Evolutionary conservation across 495 filamentous ascomycete genomes (phyloP), one percentile per base, ranked within the genome.

Genomic region (Talaromyces stipitatus): DNA sequence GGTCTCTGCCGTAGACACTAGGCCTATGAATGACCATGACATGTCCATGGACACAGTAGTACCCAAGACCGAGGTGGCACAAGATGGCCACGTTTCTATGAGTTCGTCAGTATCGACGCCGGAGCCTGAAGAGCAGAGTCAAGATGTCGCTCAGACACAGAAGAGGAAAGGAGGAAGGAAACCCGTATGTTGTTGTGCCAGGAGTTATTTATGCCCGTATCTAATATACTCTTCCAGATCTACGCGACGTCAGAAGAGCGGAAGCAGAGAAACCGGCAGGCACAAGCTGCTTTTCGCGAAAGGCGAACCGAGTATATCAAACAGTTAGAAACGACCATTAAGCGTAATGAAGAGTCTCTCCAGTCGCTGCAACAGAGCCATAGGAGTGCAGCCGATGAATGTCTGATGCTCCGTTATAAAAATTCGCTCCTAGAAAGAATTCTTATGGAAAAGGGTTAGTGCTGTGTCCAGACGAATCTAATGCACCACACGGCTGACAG

Each of bases 271-370:
- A 98, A 98, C 66, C 82, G 94, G 60, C 95, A 97, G 72, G 94
- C 94, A 27, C 94, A 98, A 70, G 94, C 94, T 46, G 94, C 94
- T 27, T 98, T 98, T 66, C 86, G 94, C 47, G 94, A 98, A 71
- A 85, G 94, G 59, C 85, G 94, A 60, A 97, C 95, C 26, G 94
- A 98, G 76, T 98, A 98, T 69, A 98, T 98, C 77, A 97, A 97
- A 74, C 95, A 98, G 71, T 82, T 98, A 10, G 94, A 98, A 72
- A 89, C 90, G 54, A 96, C 91, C 55, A 97, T 98, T 71, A 95
- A 95, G 68, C 91, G 91, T 60, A 94, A 97, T 77, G 94, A 98
- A 72, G 90, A 96, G 60, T 88, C 87, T 60, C 77, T 98, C 36
- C 87, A 92, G 61, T 92, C 83, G 61, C 79, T 97, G 56, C 95